Base-by-base conservation (phyloP, 352 stramenopile genomes). In the Thraustotheca clavata region DNA sequence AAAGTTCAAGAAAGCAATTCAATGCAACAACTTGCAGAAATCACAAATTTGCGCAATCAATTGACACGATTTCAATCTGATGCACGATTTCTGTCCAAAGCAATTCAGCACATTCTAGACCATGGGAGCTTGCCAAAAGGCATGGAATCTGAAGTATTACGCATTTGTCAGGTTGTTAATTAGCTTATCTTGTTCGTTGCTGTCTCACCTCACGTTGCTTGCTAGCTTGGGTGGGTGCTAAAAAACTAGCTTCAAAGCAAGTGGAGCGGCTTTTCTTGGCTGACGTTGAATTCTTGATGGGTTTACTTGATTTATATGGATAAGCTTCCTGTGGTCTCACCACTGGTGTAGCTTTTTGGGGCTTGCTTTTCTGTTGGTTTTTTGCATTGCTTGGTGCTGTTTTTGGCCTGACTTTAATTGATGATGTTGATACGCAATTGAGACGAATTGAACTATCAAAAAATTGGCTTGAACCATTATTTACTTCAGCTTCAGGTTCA, bases 211-310 rank as follows among this genome's bases (percentile, higher is more conserved):
- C 18, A 1, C 57, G 36, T 7, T 55, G 36, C 26, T 65, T 40
- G 41, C 57, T 65, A 4, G 57, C 57, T n/a, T 54, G 57, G 3
- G 57, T 65, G 3, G 57, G 57, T 1, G 57, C 57, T 4, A 65
- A 22, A 16, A 65, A 65, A 33, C 57, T 65, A 4, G 29, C 18
- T 29, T 52, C 22, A 24, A 20, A n/a, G n/a, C n/a, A n/a, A n/a
- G n/a, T n/a, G n/a, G 3, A 31, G 9, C 16, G 29, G 14, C 22
- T 43, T 9, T 14, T 1, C 27, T 24, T 50, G 14, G 31, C 26
- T 16, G 33, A 52, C 5, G 0, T n/a, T 24, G 43, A 9, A 24
- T 20, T 9, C 11, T 6, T 14, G 43, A 24, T 31, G 43, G 43
- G n/a, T n/a, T n/a, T n/a, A n/a, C n/a, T n/a, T n/a, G n/a, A n/a